A percentile compares a stretch with the other conserved stretches of the same genome.
phyloP scores from a whole-genome alignment of 106 monocot genomes.

The Xerophyta viscosa region DNA sequence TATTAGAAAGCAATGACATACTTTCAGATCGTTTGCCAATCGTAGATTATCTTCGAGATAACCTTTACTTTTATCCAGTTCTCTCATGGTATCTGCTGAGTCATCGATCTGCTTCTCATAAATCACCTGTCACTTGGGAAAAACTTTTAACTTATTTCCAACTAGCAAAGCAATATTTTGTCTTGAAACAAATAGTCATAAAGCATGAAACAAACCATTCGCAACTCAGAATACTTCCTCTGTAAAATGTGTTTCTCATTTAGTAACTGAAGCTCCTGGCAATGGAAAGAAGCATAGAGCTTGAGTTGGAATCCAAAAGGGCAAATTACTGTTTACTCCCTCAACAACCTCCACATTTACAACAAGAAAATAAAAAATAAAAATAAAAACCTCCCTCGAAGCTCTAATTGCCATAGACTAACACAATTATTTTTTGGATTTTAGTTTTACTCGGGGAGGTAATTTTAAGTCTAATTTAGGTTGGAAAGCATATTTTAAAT shows the following conservation, averaged over 20 bases:
- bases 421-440: too few relatives aligned
- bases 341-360: too few relatives aligned
- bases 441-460: too few relatives aligned
- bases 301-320: not conserved
- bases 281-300: slow-evolving; percentile 8
- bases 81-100: slow-evolving; percentile 56
- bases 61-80: slow-evolving; percentile 49
- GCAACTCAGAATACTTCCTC: slow-evolving; percentile 65
- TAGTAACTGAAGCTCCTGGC: slow-evolving; percentile 68
- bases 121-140: slow-evolving; percentile 42
- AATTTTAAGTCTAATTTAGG: too few relatives aligned
- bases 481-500: too few relatives aligned
- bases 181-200: not conserved
- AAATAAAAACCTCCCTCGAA: too few relatives aligned
- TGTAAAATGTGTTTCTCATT: slow-evolving; percentile 82
- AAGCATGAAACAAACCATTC: slow-evolving; percentile 29
- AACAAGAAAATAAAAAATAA: too few relatives aligned
- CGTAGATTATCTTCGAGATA: slow-evolving; percentile 64
- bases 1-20: slow-evolving; percentile 11
- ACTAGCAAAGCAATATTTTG: not conserved
- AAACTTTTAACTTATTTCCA: slow-evolving; percentile 1
- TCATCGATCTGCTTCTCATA: slow-evolving; percentile 82
- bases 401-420: too few relatives aligned
- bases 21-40: slow-evolving; percentile 58
- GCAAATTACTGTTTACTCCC: too few relatives aligned